phyloP scores from a whole-genome alignment of 176 grass and related monocot genomes.

The Carex scoparia region DNA sequence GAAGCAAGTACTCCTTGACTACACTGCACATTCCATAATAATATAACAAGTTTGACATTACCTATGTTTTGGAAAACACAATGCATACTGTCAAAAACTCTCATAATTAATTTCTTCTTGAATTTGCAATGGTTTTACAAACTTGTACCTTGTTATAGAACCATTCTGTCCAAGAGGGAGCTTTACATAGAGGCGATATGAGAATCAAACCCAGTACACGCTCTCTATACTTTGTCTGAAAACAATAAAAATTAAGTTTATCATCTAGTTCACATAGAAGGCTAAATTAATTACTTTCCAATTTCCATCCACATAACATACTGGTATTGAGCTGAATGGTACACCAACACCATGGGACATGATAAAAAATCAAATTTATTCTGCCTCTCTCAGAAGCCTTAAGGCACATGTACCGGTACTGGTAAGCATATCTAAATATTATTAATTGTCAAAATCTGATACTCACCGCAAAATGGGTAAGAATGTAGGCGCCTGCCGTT shows the following conservation, averaged over 20 bases:
- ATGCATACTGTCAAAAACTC: not conserved
- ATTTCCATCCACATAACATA: not conserved
- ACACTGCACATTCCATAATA: conserved; percentile 93
- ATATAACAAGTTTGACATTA: conserved; percentile 93
- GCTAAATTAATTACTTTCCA: not conserved
- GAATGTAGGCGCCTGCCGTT: conserved; percentile 90
- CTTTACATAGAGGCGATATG: conserved; percentile 87
- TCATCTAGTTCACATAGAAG: not conserved
- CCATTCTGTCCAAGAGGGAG: conserved; percentile 92
- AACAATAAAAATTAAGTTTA: conserved; percentile 18
- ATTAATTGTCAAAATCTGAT: not conserved
- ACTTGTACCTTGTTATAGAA: conserved; percentile 83
- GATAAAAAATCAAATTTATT: not conserved
- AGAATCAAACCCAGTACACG: conserved; percentile 87
- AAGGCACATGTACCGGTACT: not conserved
- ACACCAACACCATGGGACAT: not conserved
- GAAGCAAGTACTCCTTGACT: conserved; percentile 83
- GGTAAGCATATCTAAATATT: too few relatives aligned
- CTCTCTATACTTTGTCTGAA: conserved; percentile 90
- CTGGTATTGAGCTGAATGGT: not conserved
- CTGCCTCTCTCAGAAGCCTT: not conserved
- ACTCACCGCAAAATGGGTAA: conserved; percentile 88
- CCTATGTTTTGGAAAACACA: conserved; percentile 33
- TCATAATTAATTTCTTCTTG: not conserved
- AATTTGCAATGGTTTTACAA: not conserved